Base-by-base conservation (phyloP, 345 rosid genomes). In the Eutrema yunnanense region DNA sequence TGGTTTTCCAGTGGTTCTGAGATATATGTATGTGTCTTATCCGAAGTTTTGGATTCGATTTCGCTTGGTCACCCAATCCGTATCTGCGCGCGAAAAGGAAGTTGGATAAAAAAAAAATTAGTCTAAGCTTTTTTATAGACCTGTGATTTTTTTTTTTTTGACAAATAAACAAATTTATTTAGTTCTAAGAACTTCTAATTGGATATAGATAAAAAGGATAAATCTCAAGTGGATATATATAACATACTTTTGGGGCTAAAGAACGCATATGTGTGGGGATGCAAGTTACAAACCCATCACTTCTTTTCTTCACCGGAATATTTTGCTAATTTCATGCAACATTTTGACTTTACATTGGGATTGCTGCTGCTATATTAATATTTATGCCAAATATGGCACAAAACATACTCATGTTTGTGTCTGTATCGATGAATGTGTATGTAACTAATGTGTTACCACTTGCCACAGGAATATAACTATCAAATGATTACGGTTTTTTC, bases 281-380 rank as follows among this genome's bases (percentile, higher is more conserved):
- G 49, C 80, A 76, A 70, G 71, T 63, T 46, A 55, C 71, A 69
- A 43, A 59, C 55, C 49, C 72, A 57, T 71, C 72, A 49, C 62
- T 49, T 70, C 33, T 67, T 75, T 52, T 11, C 48, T 56, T 26
- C 10, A 33, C 72, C 76, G 49, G 67, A 77, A 71, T 70, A 71
- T 65, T 77, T 77, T 77, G 72, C 76, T 71, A 64, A 65, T 71
- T 65, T 71, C 80, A 65, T 76, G 72, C 75, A 70, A 46, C 76
- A 70, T 49, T 71, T 73, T 56, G 64, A 16, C 58, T 56, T 77
- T 77, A n/a, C 76, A 70, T 58, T 2, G 76, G 72, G 76, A 77
- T 77, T 16, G 80, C 68, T 65, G 52, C 67, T 65, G 57, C 34
- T 6, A 43, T 64, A 62, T 49, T 38, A 38, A 66, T 58, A 41